Evolutionary conservation across 768 basidiomycete genomes (phyloP).

Genomic region (Macrolepiota dolichaula): DNA sequence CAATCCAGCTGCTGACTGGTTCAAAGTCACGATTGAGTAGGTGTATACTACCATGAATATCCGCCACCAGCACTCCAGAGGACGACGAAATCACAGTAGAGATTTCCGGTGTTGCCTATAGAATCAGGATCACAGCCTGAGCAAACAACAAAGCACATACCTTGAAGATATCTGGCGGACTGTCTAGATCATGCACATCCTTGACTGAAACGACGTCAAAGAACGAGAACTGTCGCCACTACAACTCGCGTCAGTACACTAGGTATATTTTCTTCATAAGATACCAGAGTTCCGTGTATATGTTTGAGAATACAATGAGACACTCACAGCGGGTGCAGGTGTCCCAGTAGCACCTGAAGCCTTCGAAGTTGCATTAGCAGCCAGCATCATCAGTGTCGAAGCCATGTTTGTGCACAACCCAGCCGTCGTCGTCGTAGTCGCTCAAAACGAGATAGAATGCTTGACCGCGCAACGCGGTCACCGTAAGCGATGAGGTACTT

Average conservation of each 20-base stretch:
- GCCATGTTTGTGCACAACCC: slow-evolving; percentile 19
- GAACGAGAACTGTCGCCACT: slow-evolving; percentile 93
- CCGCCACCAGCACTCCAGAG: slow-evolving; percentile 71
- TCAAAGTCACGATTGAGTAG: slow-evolving; percentile 74
- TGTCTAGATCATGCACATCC: slow-evolving; percentile 73
- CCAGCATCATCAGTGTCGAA: slow-evolving; percentile 23
- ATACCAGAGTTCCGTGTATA: background rate
- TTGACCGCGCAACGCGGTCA: background rate
- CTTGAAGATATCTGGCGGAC: slow-evolving; percentile 76
- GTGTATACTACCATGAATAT: slow-evolving; percentile 83
- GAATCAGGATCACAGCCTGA: background rate
- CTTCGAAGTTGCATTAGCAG: slow-evolving; percentile 21
- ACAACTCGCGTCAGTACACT: background rate
- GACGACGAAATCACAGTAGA: slow-evolving; percentile 64
- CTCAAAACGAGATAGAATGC: background rate
- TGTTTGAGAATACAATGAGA: slow-evolving; percentile 1
- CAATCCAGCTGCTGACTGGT: slow-evolving; percentile 69
- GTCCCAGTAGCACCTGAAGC: slow-evolving; percentile 15
- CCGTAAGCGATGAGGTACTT: background rate
- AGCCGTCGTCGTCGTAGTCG: background rate
- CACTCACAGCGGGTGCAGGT: background rate
- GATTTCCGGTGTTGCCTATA: slow-evolving; percentile 65
- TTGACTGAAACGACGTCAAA: slow-evolving; percentile 78
- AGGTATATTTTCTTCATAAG: background rate
- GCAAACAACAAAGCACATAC: slow-evolving; percentile 28